Conservation (phyloP, 2,329 filamentous ascomycete genomes). For the Teratosphaeria viscida region DNA sequence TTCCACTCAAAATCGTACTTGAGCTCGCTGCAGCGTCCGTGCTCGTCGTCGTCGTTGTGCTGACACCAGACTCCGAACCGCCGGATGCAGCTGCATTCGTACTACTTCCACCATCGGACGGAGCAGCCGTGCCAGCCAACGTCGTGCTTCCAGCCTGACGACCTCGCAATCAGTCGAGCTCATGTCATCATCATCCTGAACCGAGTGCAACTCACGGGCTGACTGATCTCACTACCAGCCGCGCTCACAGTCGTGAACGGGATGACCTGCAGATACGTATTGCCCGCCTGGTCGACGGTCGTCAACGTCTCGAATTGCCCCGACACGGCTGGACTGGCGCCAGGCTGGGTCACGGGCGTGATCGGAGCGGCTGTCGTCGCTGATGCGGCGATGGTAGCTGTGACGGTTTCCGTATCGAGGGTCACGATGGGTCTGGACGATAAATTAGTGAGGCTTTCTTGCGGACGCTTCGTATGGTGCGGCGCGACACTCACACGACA, state of each 20-base stretch:
- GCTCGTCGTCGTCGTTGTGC: neutral
- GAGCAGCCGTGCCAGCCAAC: neutral
- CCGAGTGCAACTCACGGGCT: neutral
- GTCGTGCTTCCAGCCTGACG: neutral
- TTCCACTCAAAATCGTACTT: neutral
- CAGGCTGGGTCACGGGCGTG: neutral
- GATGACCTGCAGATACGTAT: neutral
- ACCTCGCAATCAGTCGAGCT: neutral
- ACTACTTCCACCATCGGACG: neutral
- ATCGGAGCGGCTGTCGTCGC: neutral
- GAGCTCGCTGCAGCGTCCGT: neutral
- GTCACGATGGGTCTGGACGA: slow-evolving; percentile 3
- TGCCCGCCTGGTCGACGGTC: neutral
- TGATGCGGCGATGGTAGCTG: neutral
- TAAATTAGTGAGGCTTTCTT: neutral
- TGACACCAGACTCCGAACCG: neutral
- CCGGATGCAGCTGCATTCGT: neutral
- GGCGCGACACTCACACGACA: neutral
- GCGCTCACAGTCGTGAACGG: neutral
- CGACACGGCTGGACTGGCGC: neutral
- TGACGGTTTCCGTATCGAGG: neutral
- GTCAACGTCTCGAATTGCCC: neutral
- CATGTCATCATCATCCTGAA: neutral
- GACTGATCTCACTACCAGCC: neutral
- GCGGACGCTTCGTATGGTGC: neutral